These are phyloP conservation scores for Periglandula ipomoeae DNA, from an alignment of 2,329 filamentous ascomycete species.

Conservation along the genomic window DNA sequence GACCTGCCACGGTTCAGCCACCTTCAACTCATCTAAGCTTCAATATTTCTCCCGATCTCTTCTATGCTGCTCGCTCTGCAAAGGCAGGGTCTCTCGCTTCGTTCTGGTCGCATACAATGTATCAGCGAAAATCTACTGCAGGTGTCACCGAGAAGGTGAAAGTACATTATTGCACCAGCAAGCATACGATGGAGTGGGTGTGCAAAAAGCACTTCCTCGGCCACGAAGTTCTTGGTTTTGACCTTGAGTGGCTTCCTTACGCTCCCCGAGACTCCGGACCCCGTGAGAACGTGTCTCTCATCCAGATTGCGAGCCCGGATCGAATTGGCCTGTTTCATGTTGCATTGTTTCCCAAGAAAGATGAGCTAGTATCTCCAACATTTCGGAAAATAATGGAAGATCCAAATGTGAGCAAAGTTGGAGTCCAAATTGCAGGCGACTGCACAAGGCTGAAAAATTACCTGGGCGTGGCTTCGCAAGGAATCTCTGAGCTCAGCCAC, in stretches of 20 bases:
- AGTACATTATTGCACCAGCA: constrained; percentile 70
- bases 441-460: constrained; percentile 58
- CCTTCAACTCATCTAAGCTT: constrained; percentile 20
- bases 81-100: constrained; percentile 35
- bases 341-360: constrained; percentile 46
- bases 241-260: constrained; percentile 71
- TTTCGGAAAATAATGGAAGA: constrained; percentile 67
- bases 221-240: constrained; percentile 72
- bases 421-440: constrained; percentile 67
- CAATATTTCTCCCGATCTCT: constrained; percentile 20
- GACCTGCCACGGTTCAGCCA: constrained; percentile 6
- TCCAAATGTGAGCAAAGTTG: constrained; percentile 59
- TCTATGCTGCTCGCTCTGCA: constrained; percentile 36
- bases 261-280: constrained; percentile 37
- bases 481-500: constrained; percentile 74
- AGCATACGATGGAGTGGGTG: constrained; percentile 57
- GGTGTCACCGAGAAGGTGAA: constrained; percentile 44
- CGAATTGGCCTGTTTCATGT: constrained; percentile 77
- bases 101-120: constrained; percentile 62
- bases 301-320: constrained; percentile 72
- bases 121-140: constrained; percentile 40
- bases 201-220: constrained; percentile 55
- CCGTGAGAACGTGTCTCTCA: constrained; percentile 66
- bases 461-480: constrained; percentile 54
- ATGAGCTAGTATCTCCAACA: constrained; percentile 59